A percentile compares a stretch with the other conserved stretches of the same genome.
phyloP scores from a whole-genome alignment of 2,329 filamentous ascomycete species.

The Chrysosporium keratinophilum region DNA sequence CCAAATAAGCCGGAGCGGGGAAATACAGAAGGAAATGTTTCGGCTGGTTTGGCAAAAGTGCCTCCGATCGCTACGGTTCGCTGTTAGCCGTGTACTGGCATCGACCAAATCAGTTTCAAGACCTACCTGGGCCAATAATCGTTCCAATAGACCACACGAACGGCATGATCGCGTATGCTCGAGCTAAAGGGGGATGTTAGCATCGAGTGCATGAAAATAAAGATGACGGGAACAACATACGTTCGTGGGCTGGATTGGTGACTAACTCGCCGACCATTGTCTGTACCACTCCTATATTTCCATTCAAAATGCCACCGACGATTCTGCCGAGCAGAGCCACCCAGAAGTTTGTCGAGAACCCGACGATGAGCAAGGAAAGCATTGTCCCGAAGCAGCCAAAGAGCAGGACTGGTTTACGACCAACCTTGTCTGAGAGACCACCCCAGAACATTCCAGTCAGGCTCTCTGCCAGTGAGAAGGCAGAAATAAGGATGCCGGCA shows the following conservation, averaged over 20 bases:
- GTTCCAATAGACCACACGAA: constrained; percentile 79
- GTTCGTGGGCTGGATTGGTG: constrained; percentile 73
- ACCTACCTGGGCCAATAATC: constrained; percentile 62
- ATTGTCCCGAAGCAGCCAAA: constrained; percentile 67
- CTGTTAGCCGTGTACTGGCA: background rate
- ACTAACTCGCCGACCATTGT: constrained; percentile 96
- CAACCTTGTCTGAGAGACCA: constrained; percentile 63
- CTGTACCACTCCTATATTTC: constrained; percentile 82
- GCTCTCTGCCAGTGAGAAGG: constrained; percentile 72
- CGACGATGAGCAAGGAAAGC: constrained; percentile 70
- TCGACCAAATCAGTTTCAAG: background rate
- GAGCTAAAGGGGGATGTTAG: constrained; percentile 30
- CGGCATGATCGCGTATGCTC: constrained; percentile 89
- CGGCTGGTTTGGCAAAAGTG: constrained; percentile 66
- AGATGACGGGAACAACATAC: constrained; percentile 23
- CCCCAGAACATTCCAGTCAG: constrained; percentile 66
- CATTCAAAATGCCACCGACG: constrained; percentile 74
- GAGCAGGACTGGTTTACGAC: constrained; percentile 77
- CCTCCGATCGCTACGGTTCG: constrained; percentile 59
- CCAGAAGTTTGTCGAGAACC: constrained; percentile 64
- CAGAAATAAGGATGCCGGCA: constrained; percentile 75
- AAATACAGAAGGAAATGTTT: constrained; percentile 62
- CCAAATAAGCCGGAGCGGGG: constrained; percentile 59
- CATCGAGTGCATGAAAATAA: background rate
- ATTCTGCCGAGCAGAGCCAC: constrained; percentile 72